These are phyloP conservation scores for Xylaria sp. DNA, from an alignment of 2,329 filamentous ascomycete genomes.

Conservation along the genomic window DNA sequence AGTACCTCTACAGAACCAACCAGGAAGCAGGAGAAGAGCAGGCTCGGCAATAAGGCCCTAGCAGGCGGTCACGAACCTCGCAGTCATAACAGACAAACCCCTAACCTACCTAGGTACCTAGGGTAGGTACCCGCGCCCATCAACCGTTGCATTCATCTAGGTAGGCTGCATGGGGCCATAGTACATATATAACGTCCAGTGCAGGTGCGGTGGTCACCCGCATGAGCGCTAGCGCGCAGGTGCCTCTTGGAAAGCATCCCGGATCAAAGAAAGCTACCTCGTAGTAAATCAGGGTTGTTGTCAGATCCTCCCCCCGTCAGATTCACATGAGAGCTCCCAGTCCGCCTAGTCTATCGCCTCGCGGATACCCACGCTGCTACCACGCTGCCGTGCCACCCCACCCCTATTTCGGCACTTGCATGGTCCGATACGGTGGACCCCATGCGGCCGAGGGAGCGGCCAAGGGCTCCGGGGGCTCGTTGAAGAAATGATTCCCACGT, in stretches of 20 bases:
- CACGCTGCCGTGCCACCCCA: not conserved
- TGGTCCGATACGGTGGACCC: constrained; percentile 16
- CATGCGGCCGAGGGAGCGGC: constrained; percentile 8
- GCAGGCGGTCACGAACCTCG: not conserved
- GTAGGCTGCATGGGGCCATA: no score
- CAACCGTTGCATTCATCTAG: constrained; percentile 13
- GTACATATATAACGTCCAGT: no score
- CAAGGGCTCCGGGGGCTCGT: constrained; percentile 11
- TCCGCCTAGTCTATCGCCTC: not conserved
- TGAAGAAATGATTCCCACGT: constrained; percentile 22
- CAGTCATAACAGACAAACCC: not conserved
- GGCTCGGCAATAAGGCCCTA: not conserved
- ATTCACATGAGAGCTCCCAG: not conserved
- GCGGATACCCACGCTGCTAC: constrained; percentile 9
- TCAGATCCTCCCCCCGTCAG: not conserved
- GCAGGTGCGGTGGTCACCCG: constrained; percentile 4
- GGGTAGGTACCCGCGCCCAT: not conserved
- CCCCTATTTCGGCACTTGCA: constrained; percentile 23
- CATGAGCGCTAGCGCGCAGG: constrained; percentile 4
- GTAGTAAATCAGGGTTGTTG: not conserved
- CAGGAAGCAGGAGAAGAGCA: not conserved
- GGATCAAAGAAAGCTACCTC: no score
- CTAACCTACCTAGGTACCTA: no score
- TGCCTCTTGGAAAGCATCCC: not conserved
- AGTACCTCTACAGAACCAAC: not conserved